Evolutionary conservation across 495 filamentous ascomycete species (phyloP).

Genomic region (Penicillium salamii): DNA sequence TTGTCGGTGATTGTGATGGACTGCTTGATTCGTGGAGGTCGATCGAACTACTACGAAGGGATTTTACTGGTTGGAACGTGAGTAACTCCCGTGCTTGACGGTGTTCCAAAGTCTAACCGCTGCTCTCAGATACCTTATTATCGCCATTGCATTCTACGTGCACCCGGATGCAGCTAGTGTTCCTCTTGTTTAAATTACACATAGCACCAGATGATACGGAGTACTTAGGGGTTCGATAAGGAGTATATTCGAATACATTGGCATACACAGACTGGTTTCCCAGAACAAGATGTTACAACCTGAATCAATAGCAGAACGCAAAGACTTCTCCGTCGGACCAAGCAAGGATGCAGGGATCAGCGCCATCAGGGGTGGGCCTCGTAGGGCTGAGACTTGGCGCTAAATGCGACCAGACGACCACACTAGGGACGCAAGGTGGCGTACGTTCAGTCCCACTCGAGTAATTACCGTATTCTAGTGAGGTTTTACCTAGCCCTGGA

Average conservation of each 20-base stretch:
- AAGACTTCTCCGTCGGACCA: not conserved
- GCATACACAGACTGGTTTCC: too few relatives aligned
- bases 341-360: not conserved
- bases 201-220: too few relatives aligned
- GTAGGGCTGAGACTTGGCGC: constrained; percentile 8
- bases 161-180: constrained; percentile 53
- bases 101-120: constrained; percentile 1
- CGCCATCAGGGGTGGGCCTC: not conserved
- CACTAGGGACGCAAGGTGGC: not conserved
- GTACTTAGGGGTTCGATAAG: too few relatives aligned
- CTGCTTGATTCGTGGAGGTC: constrained; percentile 55
- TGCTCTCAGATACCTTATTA: constrained; percentile 59
- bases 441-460: not conserved
- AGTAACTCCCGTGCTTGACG: not conserved
- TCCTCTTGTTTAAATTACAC: too few relatives aligned
- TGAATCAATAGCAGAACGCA: too few relatives aligned
- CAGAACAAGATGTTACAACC: too few relatives aligned
- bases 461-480: too few relatives aligned
- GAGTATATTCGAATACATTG: too few relatives aligned
- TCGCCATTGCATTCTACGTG: constrained; percentile 75
- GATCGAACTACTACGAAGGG: constrained; percentile 58
- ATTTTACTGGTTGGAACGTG: constrained; percentile 22
- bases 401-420: not conserved
- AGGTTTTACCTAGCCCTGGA: too few relatives aligned
- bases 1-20: constrained; percentile 29